These are phyloP conservation scores for Furcasterigmium sp. DNA, from an alignment of 2,329 filamentous ascomycete genomes.

Conservation along the genomic window DNA sequence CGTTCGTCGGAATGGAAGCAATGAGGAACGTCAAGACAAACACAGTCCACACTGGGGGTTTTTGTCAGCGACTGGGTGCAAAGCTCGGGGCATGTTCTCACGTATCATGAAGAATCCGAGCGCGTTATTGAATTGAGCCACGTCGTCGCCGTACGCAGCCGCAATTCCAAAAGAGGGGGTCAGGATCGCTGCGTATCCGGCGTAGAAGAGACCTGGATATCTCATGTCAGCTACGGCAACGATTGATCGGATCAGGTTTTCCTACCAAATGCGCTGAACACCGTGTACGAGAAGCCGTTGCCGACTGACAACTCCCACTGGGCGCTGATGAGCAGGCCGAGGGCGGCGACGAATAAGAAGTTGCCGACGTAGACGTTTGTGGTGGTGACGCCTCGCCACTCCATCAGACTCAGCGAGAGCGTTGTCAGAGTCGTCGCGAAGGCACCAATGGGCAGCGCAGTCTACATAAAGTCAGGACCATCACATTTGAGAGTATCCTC, in stretches of 20 bases:
- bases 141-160: constrained; percentile 1
- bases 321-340: constrained; percentile 47
- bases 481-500: too few relatives aligned
- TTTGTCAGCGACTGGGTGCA: background rate
- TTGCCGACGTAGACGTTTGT: background rate
- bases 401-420: background rate
- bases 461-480: too few relatives aligned
- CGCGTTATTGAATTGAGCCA: constrained; percentile 19
- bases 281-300: constrained; percentile 47
- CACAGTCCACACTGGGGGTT: constrained; percentile 17
- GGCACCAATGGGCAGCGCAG: background rate
- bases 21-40: constrained; percentile 20
- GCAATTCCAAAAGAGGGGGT: background rate
- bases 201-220: background rate
- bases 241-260: too few relatives aligned
- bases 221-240: background rate
- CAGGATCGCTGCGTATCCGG: background rate
- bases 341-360: constrained; percentile 21
- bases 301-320: constrained; percentile 49
- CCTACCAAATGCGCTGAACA: constrained; percentile 45
- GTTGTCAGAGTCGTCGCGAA: background rate
- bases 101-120: constrained; percentile 20
- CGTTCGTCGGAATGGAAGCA: constrained; percentile 15
- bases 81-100: constrained; percentile 3
- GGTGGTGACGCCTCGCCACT: background rate